A percentile compares a stretch with the other conserved stretches of the same genome.
These are phyloP conservation scores for Cicer bijugum DNA, from an alignment of 306 rosid genomes.

Conservation along the genomic window DNA sequence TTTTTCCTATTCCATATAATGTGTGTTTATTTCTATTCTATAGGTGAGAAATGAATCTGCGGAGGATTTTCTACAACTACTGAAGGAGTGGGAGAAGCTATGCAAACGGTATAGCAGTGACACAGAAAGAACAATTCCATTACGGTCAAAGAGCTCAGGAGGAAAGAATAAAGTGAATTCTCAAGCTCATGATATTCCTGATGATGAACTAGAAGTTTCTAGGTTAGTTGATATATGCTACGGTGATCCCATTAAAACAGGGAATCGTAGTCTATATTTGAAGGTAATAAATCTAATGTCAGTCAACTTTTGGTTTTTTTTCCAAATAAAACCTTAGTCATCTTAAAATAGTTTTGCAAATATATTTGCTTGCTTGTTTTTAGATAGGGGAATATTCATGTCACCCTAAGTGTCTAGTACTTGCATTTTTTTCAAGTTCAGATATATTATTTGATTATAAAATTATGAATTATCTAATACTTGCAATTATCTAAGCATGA, in stretches of 20 bases:
- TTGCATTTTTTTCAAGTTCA: slow-evolving; percentile 28
- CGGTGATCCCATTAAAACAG: slow-evolving; percentile 73
- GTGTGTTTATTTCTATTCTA: slow-evolving; percentile 31
- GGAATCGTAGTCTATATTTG: slow-evolving; percentile 65
- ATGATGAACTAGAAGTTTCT: slow-evolving; percentile 68
- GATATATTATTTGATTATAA: slow-evolving; percentile 5
- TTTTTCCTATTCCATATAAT: slow-evolving; percentile 28
- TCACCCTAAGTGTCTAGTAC: slow-evolving; percentile 18
- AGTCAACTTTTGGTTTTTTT: slow-evolving; percentile 18
- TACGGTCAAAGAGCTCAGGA: slow-evolving; percentile 48
- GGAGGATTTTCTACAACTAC: slow-evolving; percentile 73
- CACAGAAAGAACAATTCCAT: slow-evolving; percentile 41
- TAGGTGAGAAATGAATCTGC: slow-evolving; percentile 94
- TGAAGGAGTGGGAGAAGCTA: slow-evolving; percentile 88
- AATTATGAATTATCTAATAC: too few relatives aligned
- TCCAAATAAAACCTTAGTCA: slow-evolving; percentile 1
- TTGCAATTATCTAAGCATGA: background rate
- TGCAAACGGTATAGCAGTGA: slow-evolving; percentile 59
- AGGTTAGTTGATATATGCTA: slow-evolving; percentile 74
- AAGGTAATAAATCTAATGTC: slow-evolving; percentile 63
- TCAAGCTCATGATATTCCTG: slow-evolving; percentile 41
- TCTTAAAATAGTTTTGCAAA: slow-evolving; percentile 31
- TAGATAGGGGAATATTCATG: slow-evolving; percentile 27
- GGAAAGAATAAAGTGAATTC: slow-evolving; percentile 33
- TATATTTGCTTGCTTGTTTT: background rate